Conservation (phyloP, 78 protist genomes). For the Monosiga brevicollis region DNA sequence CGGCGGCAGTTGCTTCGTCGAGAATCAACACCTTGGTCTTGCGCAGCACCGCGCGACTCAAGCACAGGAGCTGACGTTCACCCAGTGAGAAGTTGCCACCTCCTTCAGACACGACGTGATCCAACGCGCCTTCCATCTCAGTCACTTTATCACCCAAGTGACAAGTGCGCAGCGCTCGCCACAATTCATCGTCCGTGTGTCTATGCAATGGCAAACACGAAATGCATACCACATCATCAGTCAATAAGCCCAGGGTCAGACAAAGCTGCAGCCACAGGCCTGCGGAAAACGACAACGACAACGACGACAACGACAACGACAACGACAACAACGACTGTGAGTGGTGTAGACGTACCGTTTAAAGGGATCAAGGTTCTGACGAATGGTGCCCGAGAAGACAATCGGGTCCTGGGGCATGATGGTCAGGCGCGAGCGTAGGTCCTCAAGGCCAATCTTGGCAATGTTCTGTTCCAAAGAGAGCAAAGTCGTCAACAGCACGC, state of each 20-base stretch:
- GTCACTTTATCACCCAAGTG: neutral
- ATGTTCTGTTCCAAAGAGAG: neutral
- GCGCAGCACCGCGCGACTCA: slow-evolving; percentile 85
- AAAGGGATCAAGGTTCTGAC: slow-evolving; percentile 60
- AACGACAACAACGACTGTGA: too few species aligned
- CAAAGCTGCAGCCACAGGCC: too few species aligned
- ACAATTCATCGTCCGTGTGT: neutral
- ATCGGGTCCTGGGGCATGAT: slow-evolving; percentile 87
- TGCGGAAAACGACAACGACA: too few species aligned
- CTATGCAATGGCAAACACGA: too few species aligned
- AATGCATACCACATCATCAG: too few species aligned
- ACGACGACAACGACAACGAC: too few species aligned
- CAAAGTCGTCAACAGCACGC: neutral
- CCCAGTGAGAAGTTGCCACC: slow-evolving; percentile 57
- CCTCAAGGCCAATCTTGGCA: slow-evolving; percentile 13
- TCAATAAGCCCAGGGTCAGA: too few species aligned
- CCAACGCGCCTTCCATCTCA: neutral
- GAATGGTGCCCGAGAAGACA: slow-evolving; percentile 62
- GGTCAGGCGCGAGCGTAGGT: slow-evolving; percentile 52
- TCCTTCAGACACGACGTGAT: slow-evolving; percentile 15
- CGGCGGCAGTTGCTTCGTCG: slow-evolving; percentile 90
- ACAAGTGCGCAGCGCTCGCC: neutral
- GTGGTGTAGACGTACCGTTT: slow-evolving; percentile 5
- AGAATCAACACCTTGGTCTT: slow-evolving; percentile 39
- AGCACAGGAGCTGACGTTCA: slow-evolving; percentile 85